Evolutionary conservation across 2,329 filamentous ascomycete species (phyloP), one percentile per base, ranked within the genome.

Genomic region (Claviceps sp.): DNA sequence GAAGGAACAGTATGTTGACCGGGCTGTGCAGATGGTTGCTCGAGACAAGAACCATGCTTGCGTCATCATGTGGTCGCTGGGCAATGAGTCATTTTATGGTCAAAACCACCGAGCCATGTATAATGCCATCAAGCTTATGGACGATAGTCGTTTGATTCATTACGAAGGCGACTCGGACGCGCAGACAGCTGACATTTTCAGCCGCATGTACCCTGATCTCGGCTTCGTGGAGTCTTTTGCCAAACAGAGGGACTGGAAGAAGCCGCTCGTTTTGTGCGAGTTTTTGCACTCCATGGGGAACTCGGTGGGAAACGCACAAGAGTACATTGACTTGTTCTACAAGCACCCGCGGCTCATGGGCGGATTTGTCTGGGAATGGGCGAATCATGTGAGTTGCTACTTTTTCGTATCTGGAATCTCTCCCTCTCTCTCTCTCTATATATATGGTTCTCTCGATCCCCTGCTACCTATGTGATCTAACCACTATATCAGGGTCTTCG

Each of bases 21-120:
- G 84, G 1, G 80, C 80, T 4, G 66, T 72, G 29, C 80, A 85
- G 54, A 69, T 87, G 56, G 78, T 87, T 0, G 71, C 77, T 57
- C 72, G 84, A 11, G 71, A 73, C 55, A 73, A 71, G 56, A 75
- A 86, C 50, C 80, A 85, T 56, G 69, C 82, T 0, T 83, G 73
- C 5, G 69, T 88, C 3, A 77, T 87, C 45, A 77, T 86, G 49
- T 88, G 84, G 85, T 83, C 79, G 17, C 68, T 88, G 0, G 84
- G 84, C 0, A 88, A 87, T 52, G 83, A 87, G 60, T 74, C 82
- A 0, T 87, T 85, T 58, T 86, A 85, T 53, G 84, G 84, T 0
- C 67, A 68, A 1, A 87, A 87, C 54, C 80, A 84, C 52, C 73
- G 73, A 47, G 78, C 77, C 9, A 88, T 87, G 83, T 82, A 82